Evolutionary conservation across 805 yeast species (phyloP), one percentile per base, ranked within the genome.

Genomic region (Yamadazyma phyllophila): DNA sequence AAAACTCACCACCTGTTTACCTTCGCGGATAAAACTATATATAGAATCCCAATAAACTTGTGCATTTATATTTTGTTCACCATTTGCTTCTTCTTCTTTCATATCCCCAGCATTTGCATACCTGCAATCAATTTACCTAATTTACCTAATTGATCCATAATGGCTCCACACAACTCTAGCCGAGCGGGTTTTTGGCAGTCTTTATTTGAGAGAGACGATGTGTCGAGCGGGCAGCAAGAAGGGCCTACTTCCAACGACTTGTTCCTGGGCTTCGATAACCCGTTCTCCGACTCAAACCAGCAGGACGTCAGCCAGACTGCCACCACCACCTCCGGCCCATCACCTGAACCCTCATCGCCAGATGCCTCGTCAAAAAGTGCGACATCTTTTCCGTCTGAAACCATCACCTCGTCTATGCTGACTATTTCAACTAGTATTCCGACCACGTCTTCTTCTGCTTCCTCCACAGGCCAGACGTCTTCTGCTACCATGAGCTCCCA

Each of bases 301-400:
- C 24, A 20, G 24, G 24, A 20, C 6, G 24, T 20, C 24, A 20
- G 24, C 24, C 24, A 20, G 6, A 4, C 24, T 3, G 6, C 24
- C 6, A 20, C 24, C 24, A 20, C 24, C 3, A 20, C 6, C 24
- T 20, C 24, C 6, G 24, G 24, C 24, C 32, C 32, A n/a, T 20
- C 40, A 13, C 34, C 35, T 13, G 15, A 13, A 24, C 26, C 41
- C 41, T 29, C 40, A 37, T 37, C 40, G 32, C 30, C 27, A 29
- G 7, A 14, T 20, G 6, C 24, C 14, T 39, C 37, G 37, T 39
- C 43, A 39, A 39, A 31, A 39, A 39, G 43, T 39, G 43, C 43
- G 43, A 31, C 43, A 5, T 6, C 13, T 12, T 32, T 32, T 31
- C 24, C 36, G 15, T 15, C 43, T 24, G 31, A 29, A 29, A 29